Evolutionary conservation across 148 eudicot genomes (phyloP).

Genomic region (Amaranthus cruentus): DNA sequence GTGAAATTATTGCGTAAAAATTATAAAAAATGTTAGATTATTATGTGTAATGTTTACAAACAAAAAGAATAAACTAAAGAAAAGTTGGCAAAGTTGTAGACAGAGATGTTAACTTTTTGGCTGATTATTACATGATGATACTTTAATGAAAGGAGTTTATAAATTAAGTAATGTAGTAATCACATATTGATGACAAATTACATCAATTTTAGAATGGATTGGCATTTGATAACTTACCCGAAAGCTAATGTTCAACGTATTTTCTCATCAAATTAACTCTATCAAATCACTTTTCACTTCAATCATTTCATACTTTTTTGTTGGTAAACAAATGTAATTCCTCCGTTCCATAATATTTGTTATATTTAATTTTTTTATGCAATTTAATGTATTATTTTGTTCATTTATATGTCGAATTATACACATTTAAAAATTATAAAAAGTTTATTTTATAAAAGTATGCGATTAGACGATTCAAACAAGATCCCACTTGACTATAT

Average conservation of each 20-base stretch:
- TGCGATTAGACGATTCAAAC: too few species aligned
- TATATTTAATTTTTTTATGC: too few species aligned
- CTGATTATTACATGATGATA: constrained; percentile 10
- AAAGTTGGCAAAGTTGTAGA: not conserved
- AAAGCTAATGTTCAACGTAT: constrained; percentile 21
- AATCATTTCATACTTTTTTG: not conserved
- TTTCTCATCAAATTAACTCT: not conserved
- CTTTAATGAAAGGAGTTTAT: not conserved
- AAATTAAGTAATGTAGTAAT: constrained; percentile 6
- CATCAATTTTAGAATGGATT: constrained; percentile 17
- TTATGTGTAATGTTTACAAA: too few species aligned
- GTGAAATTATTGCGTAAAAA: too few species aligned
- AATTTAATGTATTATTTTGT: not conserved
- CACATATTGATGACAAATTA: constrained; percentile 20
- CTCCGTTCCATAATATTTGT: too few species aligned
- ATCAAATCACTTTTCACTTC: not conserved
- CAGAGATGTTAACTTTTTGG: constrained; percentile 9
- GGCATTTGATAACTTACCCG: constrained; percentile 6
- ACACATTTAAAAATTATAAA: not conserved
- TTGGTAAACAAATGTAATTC: not conserved
- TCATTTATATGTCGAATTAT: not conserved
- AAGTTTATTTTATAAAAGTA: not conserved
- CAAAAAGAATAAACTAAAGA: too few species aligned
- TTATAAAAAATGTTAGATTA: too few species aligned
- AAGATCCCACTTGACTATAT: too few species aligned